Base-by-base conservation (phyloP, 371 early-diverging fungal genomes). In the Mucor sp. region DNA sequence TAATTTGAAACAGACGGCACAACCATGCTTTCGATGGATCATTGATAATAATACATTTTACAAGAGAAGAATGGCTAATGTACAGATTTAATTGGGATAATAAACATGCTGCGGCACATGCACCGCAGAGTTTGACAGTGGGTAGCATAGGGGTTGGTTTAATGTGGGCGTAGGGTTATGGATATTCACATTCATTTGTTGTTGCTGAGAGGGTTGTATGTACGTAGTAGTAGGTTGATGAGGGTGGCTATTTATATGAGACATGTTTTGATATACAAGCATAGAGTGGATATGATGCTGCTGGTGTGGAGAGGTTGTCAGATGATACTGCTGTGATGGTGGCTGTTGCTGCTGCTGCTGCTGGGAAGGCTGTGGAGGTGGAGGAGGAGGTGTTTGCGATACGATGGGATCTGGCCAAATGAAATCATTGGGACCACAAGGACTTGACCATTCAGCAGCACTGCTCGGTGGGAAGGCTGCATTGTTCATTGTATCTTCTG, bases 261-360 rank as follows among this genome's bases (percentile, higher is more conserved):
- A 33, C 23, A 47, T 47, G 58, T 60, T 43, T 25, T 39, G 37
- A 60, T 28, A 60, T 41, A 15, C 43, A 41, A 27, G 37, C 43
- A 39, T 60, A 43, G 43, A 60, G 27, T 25, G 6, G 25, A 28
- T 9, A 41, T 28, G 15, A 41, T 25, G 43, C 25, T 43, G 47
- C 28, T 60, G 60, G 25, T 39, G 60, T 0, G 60, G 41, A 7
- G 43, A 60, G 17, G 41, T 21, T 28, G 43, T 27, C 15, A 41
- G 25, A 28, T 60, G 25, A n/a, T 60, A 60, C 43, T 60, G 60
- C 15, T 59, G 59, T 60, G 35, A 21, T 5, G 37, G 58, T 35
- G n/a, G 33, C 0, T 58, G 58, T 21, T 58, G 44, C 2, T 37
- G 39, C 21, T 58, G 44, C n/a, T n/a, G n/a, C n/a, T n/a, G n/a